Conservation (phyloP, 495 filamentous ascomycete species). For the Amorphotheca resinae region DNA sequence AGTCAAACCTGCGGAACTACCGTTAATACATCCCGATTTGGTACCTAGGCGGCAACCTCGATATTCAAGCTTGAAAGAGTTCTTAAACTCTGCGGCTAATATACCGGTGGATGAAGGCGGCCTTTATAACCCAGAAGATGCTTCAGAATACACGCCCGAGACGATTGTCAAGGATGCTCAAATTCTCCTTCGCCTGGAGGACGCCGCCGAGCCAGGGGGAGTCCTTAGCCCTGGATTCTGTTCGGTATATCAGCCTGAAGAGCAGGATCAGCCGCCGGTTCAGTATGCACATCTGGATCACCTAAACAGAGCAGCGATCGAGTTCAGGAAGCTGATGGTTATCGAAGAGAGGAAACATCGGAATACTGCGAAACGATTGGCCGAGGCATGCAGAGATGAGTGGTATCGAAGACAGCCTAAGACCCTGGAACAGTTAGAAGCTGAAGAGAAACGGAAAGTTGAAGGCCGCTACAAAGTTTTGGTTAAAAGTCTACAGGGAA, state of each 20-base stretch:
- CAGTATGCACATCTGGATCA: slow-evolving; percentile 82
- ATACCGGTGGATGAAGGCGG: slow-evolving; percentile 37
- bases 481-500: slow-evolving; percentile 53
- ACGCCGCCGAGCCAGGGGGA: slow-evolving; percentile 62
- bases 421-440: slow-evolving; percentile 53
- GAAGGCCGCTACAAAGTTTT: slow-evolving; percentile 51
- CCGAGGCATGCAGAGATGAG: slow-evolving; percentile 43
- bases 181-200: slow-evolving; percentile 47
- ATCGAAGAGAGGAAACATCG: slow-evolving; percentile 65
- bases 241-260: slow-evolving; percentile 66
- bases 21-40: slow-evolving; percentile 42
- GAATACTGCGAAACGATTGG: slow-evolving; percentile 50
- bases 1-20: slow-evolving; percentile 29
- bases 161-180: slow-evolving; percentile 38
- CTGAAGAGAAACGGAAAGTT: slow-evolving; percentile 39
- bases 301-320: slow-evolving; percentile 63
- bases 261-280: slow-evolving; percentile 57
- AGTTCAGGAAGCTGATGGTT: slow-evolving; percentile 66
- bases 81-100: slow-evolving; percentile 30
- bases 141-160: slow-evolving; percentile 36
- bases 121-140: slow-evolving; percentile 42
- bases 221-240: slow-evolving; percentile 58
- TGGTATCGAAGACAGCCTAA: slow-evolving; percentile 58
- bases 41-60: slow-evolving; percentile 31
- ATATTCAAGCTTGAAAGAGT: slow-evolving; percentile 40